phyloP scores from a whole-genome alignment of 73 alveolate genomes.

The Durusdinium trenchii region DNA sequence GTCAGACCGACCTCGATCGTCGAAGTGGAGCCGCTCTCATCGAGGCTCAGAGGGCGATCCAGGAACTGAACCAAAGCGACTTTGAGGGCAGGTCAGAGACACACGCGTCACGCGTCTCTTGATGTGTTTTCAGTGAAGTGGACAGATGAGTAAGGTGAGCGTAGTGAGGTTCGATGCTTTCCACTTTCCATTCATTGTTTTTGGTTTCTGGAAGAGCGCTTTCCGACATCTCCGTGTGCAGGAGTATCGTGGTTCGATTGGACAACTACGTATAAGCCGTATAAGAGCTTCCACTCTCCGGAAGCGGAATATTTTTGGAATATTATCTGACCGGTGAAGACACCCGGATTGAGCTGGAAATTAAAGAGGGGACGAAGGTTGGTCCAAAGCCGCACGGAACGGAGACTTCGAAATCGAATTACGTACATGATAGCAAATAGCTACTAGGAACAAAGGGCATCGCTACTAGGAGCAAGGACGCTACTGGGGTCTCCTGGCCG shows the following conservation, averaged over 20 bases:
- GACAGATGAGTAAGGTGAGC: not conserved
- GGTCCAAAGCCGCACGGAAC: too few species aligned
- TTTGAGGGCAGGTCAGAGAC: slow-evolving; percentile 5
- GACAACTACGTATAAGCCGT: slow-evolving; percentile 51
- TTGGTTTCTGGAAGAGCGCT: not conserved
- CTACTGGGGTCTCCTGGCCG: too few species aligned
- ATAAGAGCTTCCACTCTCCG: not conserved
- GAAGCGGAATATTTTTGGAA: too few species aligned
- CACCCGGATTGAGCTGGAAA: too few species aligned
- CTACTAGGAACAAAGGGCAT: too few species aligned
- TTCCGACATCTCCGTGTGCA: not conserved
- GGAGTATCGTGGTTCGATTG: slow-evolving; percentile 57
- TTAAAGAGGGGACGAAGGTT: too few species aligned
- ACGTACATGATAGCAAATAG: too few species aligned
- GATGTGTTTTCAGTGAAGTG: not conserved
- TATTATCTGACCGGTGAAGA: too few species aligned
- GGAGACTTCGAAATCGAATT: too few species aligned
- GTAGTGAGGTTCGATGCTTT: not conserved
- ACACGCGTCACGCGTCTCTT: not conserved
- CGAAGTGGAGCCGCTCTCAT: not conserved
- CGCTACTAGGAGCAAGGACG: too few species aligned
- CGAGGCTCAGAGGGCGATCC: slow-evolving; percentile 32
- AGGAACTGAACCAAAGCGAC: slow-evolving; percentile 29
- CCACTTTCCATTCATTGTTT: not conserved
- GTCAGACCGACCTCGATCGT: not conserved